Base-by-base conservation (phyloP, 2,329 filamentous ascomycete genomes). In the Xylaria arbuscula region DNA sequence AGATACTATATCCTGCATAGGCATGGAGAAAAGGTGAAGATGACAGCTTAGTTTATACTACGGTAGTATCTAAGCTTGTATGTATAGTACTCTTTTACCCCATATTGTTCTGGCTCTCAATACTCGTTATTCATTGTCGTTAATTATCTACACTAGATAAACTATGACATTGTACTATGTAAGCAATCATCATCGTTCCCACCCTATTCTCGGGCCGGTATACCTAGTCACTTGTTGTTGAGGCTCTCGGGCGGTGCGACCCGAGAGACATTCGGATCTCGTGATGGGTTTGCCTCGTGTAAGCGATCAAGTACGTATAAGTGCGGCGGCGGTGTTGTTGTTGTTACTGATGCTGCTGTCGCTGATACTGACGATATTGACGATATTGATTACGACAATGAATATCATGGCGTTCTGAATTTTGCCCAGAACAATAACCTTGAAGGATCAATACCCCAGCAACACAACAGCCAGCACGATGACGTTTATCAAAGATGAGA, bases 221-320 rank as follows among this genome's bases (percentile, higher is more conserved):
- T 57, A 42, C 24, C n/a, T 64, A 13, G 10, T 45, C 17, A n/a
- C 28, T 57, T 32, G 48, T 54, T 47, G 66, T 51, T 54, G 56
- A 66, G 56, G 62, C 47, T 62, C 48, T 68, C 63, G 67, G 67
- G 48, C 58, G 48, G 67, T 66, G 59, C 67, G 59, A 66, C 67
- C 67, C 63, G 63, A 66, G 63, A 66, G 63, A 38, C 36, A 56
- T 45, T n/a, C 58, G 24, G n/a, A 42, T 51, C 48, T 57, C 54
- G 47, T 66, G 62, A 66, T 17, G 24, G 22, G 34, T n/a, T 38
- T 38, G 28, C 57, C 50, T 50, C 17, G 32, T 34, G 34, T 51
- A 45, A 36, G 60, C 36, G 28, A 28, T 63, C 8, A 47, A 58
- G 62, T 13, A 19, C 36, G 17, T 42, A 28, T 7, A 47, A 40